A percentile compares a stretch with the other conserved stretches of the same genome.
Conservation (phyloP, 83 land plant species). For the Picea abies region DNA sequence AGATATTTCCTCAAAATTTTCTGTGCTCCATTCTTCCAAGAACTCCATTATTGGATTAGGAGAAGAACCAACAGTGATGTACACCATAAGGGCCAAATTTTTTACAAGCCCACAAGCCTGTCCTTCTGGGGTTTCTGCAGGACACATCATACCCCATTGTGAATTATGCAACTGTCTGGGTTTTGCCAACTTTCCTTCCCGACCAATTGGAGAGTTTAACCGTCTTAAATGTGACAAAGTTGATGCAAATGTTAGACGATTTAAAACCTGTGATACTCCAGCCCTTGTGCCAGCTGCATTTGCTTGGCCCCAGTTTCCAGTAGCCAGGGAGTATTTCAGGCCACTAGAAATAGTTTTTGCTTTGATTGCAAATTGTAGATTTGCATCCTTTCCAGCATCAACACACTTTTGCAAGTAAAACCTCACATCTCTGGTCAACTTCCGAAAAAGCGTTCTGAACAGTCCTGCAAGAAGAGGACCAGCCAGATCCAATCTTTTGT, state of each 20-base stretch:
- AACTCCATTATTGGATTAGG: conserved; percentile 96
- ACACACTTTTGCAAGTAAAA: conserved; percentile 83
- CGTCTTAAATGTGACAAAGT: conserved; percentile 96
- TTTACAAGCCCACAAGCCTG: conserved; percentile 99
- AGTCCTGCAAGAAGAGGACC: conserved; percentile 98
- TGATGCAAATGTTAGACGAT: conserved; percentile 97
- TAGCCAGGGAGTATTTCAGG: conserved; percentile 96
- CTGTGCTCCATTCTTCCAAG: conserved; percentile 99
- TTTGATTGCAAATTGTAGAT: too few relatives aligned
- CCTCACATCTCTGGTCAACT: conserved; percentile 97
- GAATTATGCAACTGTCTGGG: conserved; percentile 99
- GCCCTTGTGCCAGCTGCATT: conserved; percentile 51
- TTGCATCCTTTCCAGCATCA: too few relatives aligned
- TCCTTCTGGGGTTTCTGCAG: conserved; percentile 99
- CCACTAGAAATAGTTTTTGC: conserved; percentile 12
- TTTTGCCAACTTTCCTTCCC: conserved; percentile 99
- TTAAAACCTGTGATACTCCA: conserved; percentile 95
- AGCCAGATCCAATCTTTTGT: conserved; percentile 48
- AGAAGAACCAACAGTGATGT: conserved; percentile 98
- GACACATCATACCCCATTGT: conserved; percentile 99
- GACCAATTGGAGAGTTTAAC: conserved; percentile 98
- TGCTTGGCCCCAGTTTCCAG: conserved; percentile 99
- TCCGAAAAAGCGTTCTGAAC: conserved; percentile 94
- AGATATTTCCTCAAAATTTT: conserved; percentile 99
- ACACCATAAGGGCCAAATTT: conserved; percentile 97